Evolutionary conservation across 129 eudicot genomes (phyloP).

Genomic region (Flaveria bidentis): DNA sequence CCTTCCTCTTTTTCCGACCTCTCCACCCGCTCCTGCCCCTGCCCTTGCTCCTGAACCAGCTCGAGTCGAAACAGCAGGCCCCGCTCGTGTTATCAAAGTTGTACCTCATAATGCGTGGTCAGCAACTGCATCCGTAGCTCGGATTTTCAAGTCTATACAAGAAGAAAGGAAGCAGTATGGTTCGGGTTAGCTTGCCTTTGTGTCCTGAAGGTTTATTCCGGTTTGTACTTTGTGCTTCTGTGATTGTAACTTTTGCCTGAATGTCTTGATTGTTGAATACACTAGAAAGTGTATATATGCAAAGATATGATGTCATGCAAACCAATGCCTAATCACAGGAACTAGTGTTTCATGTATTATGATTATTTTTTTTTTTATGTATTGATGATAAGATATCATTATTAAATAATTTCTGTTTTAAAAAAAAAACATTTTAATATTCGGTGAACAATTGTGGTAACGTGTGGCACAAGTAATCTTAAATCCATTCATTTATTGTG

Average conservation of each 20-base stretch:
- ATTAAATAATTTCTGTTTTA: no score
- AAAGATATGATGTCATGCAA: slow-evolving; percentile 31
- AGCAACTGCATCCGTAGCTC: slow-evolving; percentile 77
- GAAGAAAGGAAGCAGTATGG: slow-evolving; percentile 78
- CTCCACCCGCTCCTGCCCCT: slow-evolving; percentile 31
- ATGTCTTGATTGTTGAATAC: slow-evolving; percentile 24
- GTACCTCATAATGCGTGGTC: slow-evolving; percentile 82
- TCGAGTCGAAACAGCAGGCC: slow-evolving; percentile 21
- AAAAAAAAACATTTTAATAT: no score
- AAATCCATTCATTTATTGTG: no score
- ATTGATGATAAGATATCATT: neutral
- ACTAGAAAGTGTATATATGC: slow-evolving; percentile 26
- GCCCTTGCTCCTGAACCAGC: slow-evolving; percentile 5
- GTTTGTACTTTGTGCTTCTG: slow-evolving; percentile 33
- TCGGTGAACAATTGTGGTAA: neutral
- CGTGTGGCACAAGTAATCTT: no score
- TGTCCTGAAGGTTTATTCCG: neutral
- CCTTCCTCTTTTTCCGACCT: slow-evolving; percentile 66
- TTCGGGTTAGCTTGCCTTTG: slow-evolving; percentile 30
- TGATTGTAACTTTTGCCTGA: slow-evolving; percentile 32
- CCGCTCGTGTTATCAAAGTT: slow-evolving; percentile 58
- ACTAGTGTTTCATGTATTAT: neutral
- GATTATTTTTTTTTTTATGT: neutral
- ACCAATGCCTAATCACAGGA: slow-evolving; percentile 16
- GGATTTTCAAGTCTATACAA: slow-evolving; percentile 85